Evolutionary conservation across 108 stramenopile species (phyloP).

Genomic region (Bacterosira constricta): DNA sequence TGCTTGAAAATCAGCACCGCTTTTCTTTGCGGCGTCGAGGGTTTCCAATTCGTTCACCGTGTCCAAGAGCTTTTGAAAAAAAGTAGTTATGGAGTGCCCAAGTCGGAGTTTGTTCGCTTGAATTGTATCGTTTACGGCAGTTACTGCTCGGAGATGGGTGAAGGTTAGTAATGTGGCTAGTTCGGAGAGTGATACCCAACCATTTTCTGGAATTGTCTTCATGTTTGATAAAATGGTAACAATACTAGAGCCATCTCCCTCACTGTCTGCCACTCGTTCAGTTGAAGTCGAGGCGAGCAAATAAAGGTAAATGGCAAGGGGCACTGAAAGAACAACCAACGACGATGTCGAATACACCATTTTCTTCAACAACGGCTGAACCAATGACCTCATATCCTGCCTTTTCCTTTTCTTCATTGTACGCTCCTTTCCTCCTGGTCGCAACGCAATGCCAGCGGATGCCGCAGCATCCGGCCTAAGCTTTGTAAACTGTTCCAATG

Average conservation of each 20-base stretch:
- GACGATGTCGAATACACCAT: conserved; percentile 47
- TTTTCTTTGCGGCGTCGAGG: conserved; percentile 20
- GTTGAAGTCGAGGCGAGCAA: conserved; percentile 4
- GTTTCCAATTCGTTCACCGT: conserved; percentile 54
- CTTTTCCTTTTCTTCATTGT: conserved; percentile 23
- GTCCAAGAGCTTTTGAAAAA: conserved; percentile 49
- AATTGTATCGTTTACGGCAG: conserved; percentile 48
- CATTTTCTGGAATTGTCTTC: conserved; percentile 9
- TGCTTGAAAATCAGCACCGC: conserved; percentile 50
- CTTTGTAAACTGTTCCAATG: conserved; percentile 53
- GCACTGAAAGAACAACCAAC: conserved; percentile 32
- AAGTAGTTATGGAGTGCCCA: conserved; percentile 35
- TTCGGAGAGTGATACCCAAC: conserved; percentile 66
- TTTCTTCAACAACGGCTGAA: conserved; percentile 37
- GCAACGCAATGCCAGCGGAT: conserved; percentile 28
- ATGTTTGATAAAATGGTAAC: too few relatives aligned
- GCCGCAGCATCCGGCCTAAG: conserved; percentile 41
- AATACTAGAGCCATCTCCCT: conserved; percentile 6
- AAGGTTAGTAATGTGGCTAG: conserved; percentile 59
- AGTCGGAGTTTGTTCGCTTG: conserved; percentile 22
- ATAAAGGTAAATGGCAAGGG: conserved; percentile 35
- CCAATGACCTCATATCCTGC: background rate
- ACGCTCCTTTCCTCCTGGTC: background rate
- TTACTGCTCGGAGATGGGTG: conserved; percentile 43
- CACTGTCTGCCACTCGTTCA: too few relatives aligned